A percentile compares a stretch with the other conserved stretches of the same genome.
Evolutionary conservation across 352 stramenopile species (phyloP).

Genomic region (Phytophthora tubulina): DNA sequence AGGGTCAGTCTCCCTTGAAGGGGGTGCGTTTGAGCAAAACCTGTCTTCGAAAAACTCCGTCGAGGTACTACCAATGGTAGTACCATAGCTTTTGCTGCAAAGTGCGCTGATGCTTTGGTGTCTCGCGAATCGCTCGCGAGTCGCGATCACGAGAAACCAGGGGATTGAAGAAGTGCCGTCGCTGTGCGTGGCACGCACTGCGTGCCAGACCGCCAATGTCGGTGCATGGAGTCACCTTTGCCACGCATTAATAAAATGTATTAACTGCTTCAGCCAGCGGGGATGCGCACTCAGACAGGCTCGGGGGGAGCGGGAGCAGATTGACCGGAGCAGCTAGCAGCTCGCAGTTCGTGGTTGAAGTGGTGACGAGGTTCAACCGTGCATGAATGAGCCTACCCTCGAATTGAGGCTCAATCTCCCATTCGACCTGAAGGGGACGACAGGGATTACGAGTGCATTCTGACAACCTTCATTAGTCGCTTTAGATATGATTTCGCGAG

Average conservation of each 20-base stretch:
- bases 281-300: constrained; percentile 21
- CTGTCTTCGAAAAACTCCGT: constrained; percentile 10
- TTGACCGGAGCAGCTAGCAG: background rate
- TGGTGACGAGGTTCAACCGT: constrained; percentile 30
- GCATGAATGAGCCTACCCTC: constrained; percentile 18
- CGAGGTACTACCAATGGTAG: background rate
- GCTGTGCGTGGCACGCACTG: no score
- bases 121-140: no score
- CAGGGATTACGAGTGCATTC: no score
- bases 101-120: background rate
- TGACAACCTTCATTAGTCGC: background rate
- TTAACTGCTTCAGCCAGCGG: constrained; percentile 12
- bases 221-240: background rate
- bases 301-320: background rate
- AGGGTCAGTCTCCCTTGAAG: constrained; percentile 25
- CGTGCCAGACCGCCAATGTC: no score
- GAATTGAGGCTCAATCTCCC: background rate
- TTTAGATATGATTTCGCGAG: no score
- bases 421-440: no score
- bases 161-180: no score
- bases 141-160: no score
- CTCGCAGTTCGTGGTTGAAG: constrained; percentile 26
- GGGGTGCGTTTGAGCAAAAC: background rate
- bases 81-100: background rate
- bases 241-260: background rate